A percentile compares a stretch with the other conserved stretches of the same genome.
These are phyloP conservation scores for Xerocomus minutiporus DNA, from an alignment of 1,284 basidiomycete genomes.

Conservation along the genomic window DNA sequence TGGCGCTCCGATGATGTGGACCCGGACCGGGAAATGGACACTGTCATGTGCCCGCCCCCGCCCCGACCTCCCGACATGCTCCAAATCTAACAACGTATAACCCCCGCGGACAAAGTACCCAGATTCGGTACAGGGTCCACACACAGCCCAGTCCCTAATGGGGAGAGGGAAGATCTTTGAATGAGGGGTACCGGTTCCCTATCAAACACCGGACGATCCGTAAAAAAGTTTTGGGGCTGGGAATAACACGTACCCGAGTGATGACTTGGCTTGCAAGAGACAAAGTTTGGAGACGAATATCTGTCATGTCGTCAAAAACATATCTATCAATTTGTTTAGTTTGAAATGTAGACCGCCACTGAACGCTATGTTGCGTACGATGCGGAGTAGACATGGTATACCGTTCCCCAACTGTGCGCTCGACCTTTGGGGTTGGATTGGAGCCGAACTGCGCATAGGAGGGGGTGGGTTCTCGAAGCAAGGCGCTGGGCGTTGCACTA, in stretches of 20 bases:
- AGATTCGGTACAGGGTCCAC: neutral
- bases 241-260: neutral
- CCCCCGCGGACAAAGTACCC: too few relatives aligned
- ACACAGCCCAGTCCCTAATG: slow-evolving; percentile 1
- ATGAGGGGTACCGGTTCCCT: slow-evolving; percentile 7
- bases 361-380: neutral
- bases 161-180: neutral
- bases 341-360: slow-evolving; percentile 5
- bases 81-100: slow-evolving; percentile 1
- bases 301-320: slow-evolving; percentile 10
- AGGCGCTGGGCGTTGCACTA: too few relatives aligned
- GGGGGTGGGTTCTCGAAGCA: too few relatives aligned
- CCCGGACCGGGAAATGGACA: slow-evolving; percentile 14
- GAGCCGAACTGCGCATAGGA: too few relatives aligned
- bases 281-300: neutral
- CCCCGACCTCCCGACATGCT: neutral
- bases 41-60: slow-evolving; percentile 8
- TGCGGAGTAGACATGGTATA: too few relatives aligned
- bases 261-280: neutral
- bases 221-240: slow-evolving; percentile 4
- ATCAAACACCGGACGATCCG: slow-evolving; percentile 6
- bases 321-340: neutral
- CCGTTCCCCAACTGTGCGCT: too few relatives aligned
- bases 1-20: neutral
- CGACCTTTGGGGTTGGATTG: too few relatives aligned